Evolutionary conservation across 306 rosid species (phyloP), one percentile per base, ranked within the genome.

Genomic region (Clitoria ternatea): DNA sequence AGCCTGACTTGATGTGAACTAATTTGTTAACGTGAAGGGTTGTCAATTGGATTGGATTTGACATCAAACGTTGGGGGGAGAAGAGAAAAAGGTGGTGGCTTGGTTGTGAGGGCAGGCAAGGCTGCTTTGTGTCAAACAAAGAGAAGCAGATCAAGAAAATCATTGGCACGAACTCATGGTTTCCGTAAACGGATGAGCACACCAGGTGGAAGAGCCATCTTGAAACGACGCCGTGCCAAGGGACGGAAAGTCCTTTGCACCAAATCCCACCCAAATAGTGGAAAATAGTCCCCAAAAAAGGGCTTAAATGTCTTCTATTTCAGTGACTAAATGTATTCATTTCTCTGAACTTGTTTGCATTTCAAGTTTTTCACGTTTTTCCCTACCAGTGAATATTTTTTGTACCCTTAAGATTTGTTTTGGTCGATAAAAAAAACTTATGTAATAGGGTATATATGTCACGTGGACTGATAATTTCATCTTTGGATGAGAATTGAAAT

Each of bases 191-290:
- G 99, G 55, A 95, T 91, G 97, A 81, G 96, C 44, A 91, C 99
- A 37, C 75, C 96, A 4, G 75, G 77, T n/a, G 99, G 99, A 26
- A 86, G 96, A 75, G 91, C 92, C 53, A 5, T 91, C 19, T 49
- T 95, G 12, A 91, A 86, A 80, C 89, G 97, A 7, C 74, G 99
- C 15, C 92, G 96, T 15, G 96, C 96, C 52, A 95, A 91, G 90
- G 99, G 97, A 7, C 83, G 99, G 22, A 95, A 82, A 83, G 37
- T 91, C 62, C 96, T 89, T 50, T 95, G 99, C 91, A 84, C 97
- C 2, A 95, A 95, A 78, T 69, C 93, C 24, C 71, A 95, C 37
- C 86, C 96, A 60, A 86, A 69, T 37, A 89, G 92, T 20, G 99
- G 97, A 52, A 89, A 87, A 75, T 72, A 56, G 66, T 36, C 20